Percentiles rank a stretch among this genome's conserved stretches.
phyloP scores from a whole-genome alignment of 1,284 basidiomycete genomes.

The Irpex lacteus region DNA sequence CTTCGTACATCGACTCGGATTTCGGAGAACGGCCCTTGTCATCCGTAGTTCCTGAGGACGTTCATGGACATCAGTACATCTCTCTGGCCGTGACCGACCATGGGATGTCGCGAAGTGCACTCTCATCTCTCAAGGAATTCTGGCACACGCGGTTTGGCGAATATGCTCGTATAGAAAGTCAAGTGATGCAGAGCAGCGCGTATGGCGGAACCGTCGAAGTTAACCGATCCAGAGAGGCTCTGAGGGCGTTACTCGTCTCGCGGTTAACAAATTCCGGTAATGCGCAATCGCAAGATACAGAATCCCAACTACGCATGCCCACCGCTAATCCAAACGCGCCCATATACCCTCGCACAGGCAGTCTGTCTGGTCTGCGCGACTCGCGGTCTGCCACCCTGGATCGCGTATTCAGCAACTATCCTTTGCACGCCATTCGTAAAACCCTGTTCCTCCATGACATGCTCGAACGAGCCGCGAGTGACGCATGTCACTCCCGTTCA shows the following conservation, averaged over 20 bases:
- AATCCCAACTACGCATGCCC: constrained; percentile 16
- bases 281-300: constrained; percentile 10
- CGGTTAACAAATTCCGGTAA: constrained; percentile 13
- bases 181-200: constrained; percentile 20
- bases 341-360: constrained; percentile 65
- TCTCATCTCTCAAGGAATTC: constrained; percentile 55
- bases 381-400: constrained; percentile 53
- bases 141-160: constrained; percentile 52
- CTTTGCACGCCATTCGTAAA: constrained; percentile 65
- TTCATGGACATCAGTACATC: constrained; percentile 10
- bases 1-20: neutral
- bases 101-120: constrained; percentile 56
- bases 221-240: constrained; percentile 9
- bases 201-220: constrained; percentile 31
- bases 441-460: constrained; percentile 59
- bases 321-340: constrained; percentile 27
- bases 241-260: constrained; percentile 4
- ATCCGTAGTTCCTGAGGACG: neutral
- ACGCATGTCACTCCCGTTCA: constrained; percentile 1
- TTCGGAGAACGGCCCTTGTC: constrained; percentile 1
- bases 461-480: constrained; percentile 26
- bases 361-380: constrained; percentile 54
- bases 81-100: constrained; percentile 35
- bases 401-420: constrained; percentile 52
- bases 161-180: constrained; percentile 40